These are phyloP conservation scores for Raphanus hybrid DNA, from an alignment of 441 rosid species.

Conservation along the genomic window DNA sequence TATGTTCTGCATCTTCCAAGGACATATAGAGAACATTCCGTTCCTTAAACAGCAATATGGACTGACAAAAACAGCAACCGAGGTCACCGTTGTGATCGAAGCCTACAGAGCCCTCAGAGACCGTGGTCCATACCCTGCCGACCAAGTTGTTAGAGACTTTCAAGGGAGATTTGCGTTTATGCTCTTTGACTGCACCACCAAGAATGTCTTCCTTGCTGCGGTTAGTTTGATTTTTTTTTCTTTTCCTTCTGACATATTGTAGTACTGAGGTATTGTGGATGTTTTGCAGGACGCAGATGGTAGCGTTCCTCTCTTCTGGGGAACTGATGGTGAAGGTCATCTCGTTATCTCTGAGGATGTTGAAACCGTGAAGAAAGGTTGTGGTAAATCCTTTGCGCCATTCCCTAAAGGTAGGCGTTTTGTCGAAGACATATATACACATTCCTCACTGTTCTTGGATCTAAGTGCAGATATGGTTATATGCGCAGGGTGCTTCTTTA, in stretches of 20 bases:
- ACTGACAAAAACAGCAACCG: constrained; percentile 82
- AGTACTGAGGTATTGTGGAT: not conserved
- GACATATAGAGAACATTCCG: constrained; percentile 86
- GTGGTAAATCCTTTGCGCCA: constrained; percentile 96
- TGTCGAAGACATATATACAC: not conserved
- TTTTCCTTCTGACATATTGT: not conserved
- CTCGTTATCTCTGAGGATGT: constrained; percentile 82
- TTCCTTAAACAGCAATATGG: constrained; percentile 94
- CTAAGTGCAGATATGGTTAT: constrained; percentile 13
- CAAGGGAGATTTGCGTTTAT: constrained; percentile 81
- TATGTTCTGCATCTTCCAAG: constrained; percentile 96
- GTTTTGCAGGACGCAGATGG: constrained; percentile 80
- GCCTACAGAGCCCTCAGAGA: constrained; percentile 95
- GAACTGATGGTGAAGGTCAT: constrained; percentile 83
- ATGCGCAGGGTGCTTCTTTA: constrained; percentile 85
- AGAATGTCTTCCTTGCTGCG: constrained; percentile 67
- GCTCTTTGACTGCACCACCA: constrained; percentile 71
- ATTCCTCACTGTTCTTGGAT: not conserved
- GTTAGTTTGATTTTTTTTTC: constrained; percentile 49
- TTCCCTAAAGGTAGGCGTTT: constrained; percentile 86
- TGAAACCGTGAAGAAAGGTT: constrained; percentile 73
- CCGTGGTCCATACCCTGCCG: constrained; percentile 94
- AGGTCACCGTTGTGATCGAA: constrained; percentile 86
- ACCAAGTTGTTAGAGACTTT: constrained; percentile 91
- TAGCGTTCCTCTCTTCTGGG: constrained; percentile 93